Base-by-base conservation (phyloP, 148 eudicot species). In the Amaranthus hypochondriacus region DNA sequence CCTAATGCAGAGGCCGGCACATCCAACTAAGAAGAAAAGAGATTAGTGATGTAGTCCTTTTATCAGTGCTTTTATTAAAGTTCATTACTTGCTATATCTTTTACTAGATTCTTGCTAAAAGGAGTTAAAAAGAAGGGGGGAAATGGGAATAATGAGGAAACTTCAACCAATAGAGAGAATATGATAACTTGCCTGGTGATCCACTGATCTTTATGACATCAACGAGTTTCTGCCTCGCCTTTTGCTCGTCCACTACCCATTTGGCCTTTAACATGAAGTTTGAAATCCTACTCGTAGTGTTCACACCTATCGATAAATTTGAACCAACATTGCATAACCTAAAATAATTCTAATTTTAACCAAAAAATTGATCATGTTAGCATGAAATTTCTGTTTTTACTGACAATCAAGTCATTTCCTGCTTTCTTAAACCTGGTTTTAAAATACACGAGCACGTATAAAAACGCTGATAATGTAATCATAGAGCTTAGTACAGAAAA, bases 51-150 rank as follows among this genome's bases (percentile, higher is more conserved):
- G 78, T 69, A 63, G 56, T 59, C 80, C 79, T 79, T 83, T 74
- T 73, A 66, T 28, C 50, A 44, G 69, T 82, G 84, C 83, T 78
- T 81, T 73, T 57, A 13, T 73, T 72, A 80, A 77, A 61, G 74
- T 15, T 28, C 55, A 75, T 77, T 80, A 55, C 73, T 54, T 80
- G 58, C 56, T 52, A 18, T 59, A 62, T 74, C 71, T 78, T 84
- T 71, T 59, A 69, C 75, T 57, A 60, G 70, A 58, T 74, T 74
- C 70, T 73, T 75, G 78, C 78, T 68, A 12, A 78, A 81, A 80
- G 77, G 70, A 44, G 62, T 51, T 44, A 6, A 67, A 79, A 66
- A 59, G 43, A 18, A 49, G 21, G 68, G 50, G 52, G 14, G 66
- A 74, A 53, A 67, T 50, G 59, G 60, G 73, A 76, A 62, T 70